phyloP scores from a whole-genome alignment of 352 stramenopile genomes.

The Aphanomyces invadans region DNA sequence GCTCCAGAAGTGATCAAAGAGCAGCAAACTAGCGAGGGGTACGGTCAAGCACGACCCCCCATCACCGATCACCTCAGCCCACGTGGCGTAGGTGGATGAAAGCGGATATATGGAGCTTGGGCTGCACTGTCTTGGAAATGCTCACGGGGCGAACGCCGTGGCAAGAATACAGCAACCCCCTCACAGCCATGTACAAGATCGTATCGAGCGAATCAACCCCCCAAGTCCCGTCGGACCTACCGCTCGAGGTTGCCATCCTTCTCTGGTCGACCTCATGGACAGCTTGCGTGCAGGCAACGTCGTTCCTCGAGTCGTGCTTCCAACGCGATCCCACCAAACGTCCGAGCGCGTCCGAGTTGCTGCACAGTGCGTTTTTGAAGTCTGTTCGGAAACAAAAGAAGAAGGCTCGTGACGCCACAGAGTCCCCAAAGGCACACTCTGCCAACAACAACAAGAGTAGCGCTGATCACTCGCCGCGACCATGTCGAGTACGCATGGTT shows the following conservation, averaged over 20 bases:
- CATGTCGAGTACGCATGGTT: no score
- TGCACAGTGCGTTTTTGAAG: conserved; percentile 87
- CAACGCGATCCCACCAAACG: conserved; percentile 63
- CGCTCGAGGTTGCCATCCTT: conserved; percentile 38
- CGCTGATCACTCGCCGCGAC: background rate
- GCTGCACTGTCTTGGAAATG: conserved; percentile 91
- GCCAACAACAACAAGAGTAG: background rate
- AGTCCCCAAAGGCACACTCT: background rate
- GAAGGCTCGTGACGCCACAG: background rate
- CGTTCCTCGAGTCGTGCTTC: conserved; percentile 53
- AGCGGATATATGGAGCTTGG: conserved; percentile 90
- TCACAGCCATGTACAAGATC: conserved; percentile 89
- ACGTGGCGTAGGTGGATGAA: conserved; percentile 55
- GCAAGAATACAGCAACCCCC: conserved; percentile 79
- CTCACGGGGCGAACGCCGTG: conserved; percentile 85
- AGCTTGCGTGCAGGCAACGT: conserved; percentile 32
- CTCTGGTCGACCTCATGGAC: background rate
- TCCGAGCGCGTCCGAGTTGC: conserved; percentile 79
- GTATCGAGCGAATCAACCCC: conserved; percentile 59
- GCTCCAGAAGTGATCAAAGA: conserved; percentile 83
- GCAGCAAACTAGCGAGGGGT: conserved; percentile 36
- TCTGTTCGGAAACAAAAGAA: background rate
- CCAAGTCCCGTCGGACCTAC: conserved; percentile 44
- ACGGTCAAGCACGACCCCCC: no score
- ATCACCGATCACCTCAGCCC: background rate